Evolutionary conservation across 1,284 basidiomycete genomes (phyloP), one percentile per base, ranked within the genome.

Genomic region (Rhodotorula sp.): DNA sequence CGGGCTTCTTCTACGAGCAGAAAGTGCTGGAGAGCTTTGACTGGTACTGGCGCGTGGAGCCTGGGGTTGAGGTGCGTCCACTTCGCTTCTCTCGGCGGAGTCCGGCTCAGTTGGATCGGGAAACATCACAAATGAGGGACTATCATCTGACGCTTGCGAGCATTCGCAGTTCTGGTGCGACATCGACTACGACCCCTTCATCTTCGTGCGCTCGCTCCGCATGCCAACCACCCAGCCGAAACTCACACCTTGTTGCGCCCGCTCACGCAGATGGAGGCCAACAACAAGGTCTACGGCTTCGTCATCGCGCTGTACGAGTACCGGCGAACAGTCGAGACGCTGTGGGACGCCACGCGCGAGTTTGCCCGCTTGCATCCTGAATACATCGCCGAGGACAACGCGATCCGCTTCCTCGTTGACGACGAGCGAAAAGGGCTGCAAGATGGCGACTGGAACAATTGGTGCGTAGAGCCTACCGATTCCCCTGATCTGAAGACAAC

Each of bases 11-110:
- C 70, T 77, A 68, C 59, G 66, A 65, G 54, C 79, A 81, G 55
- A 74, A 76, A 12, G 50, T 81, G 13, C 74, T 96, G 52, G 86
- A 89, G 74, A 85, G 88, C 65, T 94, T 91, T 83, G 90, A 88
- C 78, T 97, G 94, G 82, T 98, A 97, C 82, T 97, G 95, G 95
- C 88, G 89, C 78, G 87, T 92, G 80, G 86, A 87, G 86, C 78
- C 78, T 13, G 69, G 74, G 41, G 71, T 79, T 55, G 71, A 67
- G 54, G 63, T 72, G 27, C 42, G 64, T 52, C 16, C 14, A 7
- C 46, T 27, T 34, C 14, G 5, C 23, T 7, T 1, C 14, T 2
- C 3, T 3, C 19, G 1, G 21, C 21, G 5, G 34, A 34, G 34
- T 34, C 34, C 34, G 34, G 34, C 34, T 34, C 5, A 34, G 34